Conservation (phyloP, 805 yeast genomes). For the Myxozyma mucilagina region DNA sequence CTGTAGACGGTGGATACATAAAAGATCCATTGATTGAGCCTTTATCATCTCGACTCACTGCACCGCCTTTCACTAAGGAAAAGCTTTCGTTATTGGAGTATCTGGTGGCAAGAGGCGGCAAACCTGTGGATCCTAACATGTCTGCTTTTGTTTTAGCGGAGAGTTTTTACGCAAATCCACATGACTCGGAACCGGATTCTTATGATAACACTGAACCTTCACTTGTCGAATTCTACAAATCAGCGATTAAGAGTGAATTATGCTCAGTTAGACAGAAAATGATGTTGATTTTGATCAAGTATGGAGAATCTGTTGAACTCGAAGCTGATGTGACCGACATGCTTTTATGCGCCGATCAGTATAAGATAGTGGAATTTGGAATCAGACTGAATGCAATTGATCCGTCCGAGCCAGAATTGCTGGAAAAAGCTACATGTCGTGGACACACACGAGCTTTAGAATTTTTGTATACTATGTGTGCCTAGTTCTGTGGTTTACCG, state of each 20-base stretch:
- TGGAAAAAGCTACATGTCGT: constrained; percentile 18
- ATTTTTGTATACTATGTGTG: constrained; percentile 12
- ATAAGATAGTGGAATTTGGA: constrained; percentile 11
- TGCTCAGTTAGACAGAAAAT: not conserved
- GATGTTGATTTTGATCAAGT: constrained; percentile 2
- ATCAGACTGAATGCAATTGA: not conserved
- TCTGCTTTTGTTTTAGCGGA: constrained; percentile 13
- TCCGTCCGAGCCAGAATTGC: constrained; percentile 14
- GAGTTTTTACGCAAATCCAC: constrained; percentile 10
- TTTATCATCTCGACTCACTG: constrained; percentile 4
- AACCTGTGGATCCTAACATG: constrained; percentile 14
- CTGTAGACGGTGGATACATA: constrained; percentile 2
- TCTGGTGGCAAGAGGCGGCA: constrained; percentile 7
- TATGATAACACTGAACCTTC: not conserved
- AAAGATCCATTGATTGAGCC: constrained; percentile 3
- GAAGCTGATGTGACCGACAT: constrained; percentile 18
- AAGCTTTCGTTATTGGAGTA: constrained; percentile 19
- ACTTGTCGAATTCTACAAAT: not conserved
- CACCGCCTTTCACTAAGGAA: constrained; percentile 12
- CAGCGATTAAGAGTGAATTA: not conserved
- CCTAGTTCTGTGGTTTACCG: not conserved
- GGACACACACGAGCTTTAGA: constrained; percentile 19
- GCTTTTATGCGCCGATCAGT: constrained; percentile 14
- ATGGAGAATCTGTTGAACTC: not conserved
- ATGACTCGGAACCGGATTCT: not conserved